Conservation (phyloP, 2,329 filamentous ascomycete genomes). For the Ophiostoma fasciatum region DNA sequence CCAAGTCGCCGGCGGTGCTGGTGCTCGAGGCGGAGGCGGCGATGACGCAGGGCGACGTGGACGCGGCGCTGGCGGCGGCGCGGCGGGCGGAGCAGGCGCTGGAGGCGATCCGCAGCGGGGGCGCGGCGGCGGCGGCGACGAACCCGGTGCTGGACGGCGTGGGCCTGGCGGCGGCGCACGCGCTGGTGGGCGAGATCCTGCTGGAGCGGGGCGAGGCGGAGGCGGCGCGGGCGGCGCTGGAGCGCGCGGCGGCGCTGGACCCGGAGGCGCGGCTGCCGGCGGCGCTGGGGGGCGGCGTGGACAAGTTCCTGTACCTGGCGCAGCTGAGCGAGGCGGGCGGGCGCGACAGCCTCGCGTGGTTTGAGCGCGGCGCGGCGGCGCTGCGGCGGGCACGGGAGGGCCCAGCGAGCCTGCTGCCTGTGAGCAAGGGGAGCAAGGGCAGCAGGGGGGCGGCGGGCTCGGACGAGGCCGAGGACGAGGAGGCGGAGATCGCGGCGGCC, state of each 20-base stretch:
- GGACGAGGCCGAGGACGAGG: slow-evolving; percentile 2
- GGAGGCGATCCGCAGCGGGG: slow-evolving; percentile 12
- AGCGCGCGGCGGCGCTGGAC: slow-evolving; percentile 61
- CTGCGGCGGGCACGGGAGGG: too few species aligned
- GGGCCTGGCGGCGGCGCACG: slow-evolving; percentile 45
- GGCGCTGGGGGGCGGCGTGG: slow-evolving; percentile 63
- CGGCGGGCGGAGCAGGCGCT: slow-evolving; percentile 16
- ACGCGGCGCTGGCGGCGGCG: slow-evolving; percentile 19
- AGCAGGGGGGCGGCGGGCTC: slow-evolving; percentile 15
- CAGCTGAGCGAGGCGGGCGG: slow-evolving; percentile 67
- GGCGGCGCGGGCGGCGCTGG: slow-evolving; percentile 55
- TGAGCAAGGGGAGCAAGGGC: slow-evolving; percentile 21
- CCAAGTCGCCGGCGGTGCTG: slow-evolving; percentile 13
- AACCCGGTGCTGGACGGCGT: slow-evolving; percentile 10
- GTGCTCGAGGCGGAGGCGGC: slow-evolving; percentile 18
- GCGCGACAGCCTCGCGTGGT: slow-evolving; percentile 50
- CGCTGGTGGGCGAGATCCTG: slow-evolving; percentile 66
- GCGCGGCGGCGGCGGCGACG: neutral
- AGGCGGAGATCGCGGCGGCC: slow-evolving; percentile 39
- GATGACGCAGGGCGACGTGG: slow-evolving; percentile 21
- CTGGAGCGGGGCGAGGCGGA: slow-evolving; percentile 74
- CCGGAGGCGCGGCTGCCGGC: slow-evolving; percentile 57
- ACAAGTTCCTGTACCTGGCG: slow-evolving; percentile 91
- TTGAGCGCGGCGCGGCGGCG: slow-evolving; percentile 54
- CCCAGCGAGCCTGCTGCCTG: slow-evolving; percentile 22